Evolutionary conservation across 768 basidiomycete species (phyloP).

Genomic region (Ramaria rubella): DNA sequence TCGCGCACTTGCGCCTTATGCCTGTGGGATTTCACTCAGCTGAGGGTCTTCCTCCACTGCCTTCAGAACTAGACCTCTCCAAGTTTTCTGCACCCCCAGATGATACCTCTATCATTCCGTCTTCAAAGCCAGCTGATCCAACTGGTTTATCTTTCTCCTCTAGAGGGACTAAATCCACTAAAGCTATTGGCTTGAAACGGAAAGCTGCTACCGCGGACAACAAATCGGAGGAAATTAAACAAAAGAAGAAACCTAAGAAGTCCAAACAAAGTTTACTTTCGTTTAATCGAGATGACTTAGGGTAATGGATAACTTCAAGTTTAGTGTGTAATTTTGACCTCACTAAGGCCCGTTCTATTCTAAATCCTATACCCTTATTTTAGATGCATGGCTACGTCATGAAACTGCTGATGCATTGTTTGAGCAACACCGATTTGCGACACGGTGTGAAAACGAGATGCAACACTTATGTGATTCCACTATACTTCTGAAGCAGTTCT

Average conservation of each 20-base stretch:
- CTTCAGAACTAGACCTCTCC: not conserved
- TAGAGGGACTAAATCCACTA: conserved; percentile 1
- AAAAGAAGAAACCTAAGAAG: conserved; percentile 47
- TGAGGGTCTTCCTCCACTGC: conserved; percentile 10
- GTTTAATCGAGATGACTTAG: conserved; percentile 18
- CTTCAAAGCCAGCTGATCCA: not conserved
- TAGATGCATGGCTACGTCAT: not conserved
- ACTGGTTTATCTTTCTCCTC: conserved; percentile 6
- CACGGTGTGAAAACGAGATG: too few relatives aligned
- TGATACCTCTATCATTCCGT: not conserved
- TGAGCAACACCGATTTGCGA: too few relatives aligned
- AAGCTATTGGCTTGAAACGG: conserved; percentile 1
- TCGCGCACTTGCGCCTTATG: not conserved
- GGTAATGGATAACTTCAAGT: not conserved
- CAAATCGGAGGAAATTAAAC: conserved; percentile 13
- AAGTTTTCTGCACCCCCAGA: not conserved
- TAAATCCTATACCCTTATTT: not conserved
- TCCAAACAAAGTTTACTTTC: conserved; percentile 34
- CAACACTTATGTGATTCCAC: too few relatives aligned
- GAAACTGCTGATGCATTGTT: too few relatives aligned
- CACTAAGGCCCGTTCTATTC: too few relatives aligned
- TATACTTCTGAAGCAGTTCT: too few relatives aligned
- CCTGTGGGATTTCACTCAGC: not conserved
- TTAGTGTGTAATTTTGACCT: not conserved
- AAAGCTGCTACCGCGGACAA: not conserved